Evolutionary conservation across 23 red algal genomes (phyloP).

Genomic region (Gracilaria vermiculophylla): DNA sequence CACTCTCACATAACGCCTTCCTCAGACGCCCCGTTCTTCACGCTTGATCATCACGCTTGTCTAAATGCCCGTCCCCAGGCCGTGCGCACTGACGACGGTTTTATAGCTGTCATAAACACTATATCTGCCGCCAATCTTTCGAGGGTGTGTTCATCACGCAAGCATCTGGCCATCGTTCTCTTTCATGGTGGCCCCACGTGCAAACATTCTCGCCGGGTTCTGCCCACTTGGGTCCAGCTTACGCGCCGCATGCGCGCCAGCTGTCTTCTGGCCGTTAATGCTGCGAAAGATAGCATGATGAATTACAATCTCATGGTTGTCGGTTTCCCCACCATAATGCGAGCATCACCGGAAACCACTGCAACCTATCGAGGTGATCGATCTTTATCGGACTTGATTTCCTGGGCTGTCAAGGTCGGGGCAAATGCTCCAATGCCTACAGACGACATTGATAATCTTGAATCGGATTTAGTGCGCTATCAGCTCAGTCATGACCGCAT

Average conservation of each 20-base stretch:
- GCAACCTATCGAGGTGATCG: slow-evolving; percentile 15
- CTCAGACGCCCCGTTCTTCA: slow-evolving; percentile 31
- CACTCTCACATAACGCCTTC: background rate
- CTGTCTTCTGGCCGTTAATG: slow-evolving; percentile 41
- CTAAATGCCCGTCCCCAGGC: background rate
- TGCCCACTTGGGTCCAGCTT: slow-evolving; percentile 26
- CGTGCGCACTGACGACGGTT: background rate
- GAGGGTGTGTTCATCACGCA: background rate
- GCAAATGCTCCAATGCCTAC: slow-evolving; percentile 11
- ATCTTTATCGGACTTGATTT: background rate
- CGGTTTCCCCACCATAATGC: slow-evolving; percentile 57
- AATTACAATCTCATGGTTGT: slow-evolving; percentile 69
- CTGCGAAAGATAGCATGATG: slow-evolving; percentile 21
- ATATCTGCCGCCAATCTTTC: slow-evolving; percentile 27
- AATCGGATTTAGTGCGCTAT: background rate
- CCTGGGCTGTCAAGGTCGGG: slow-evolving; percentile 18
- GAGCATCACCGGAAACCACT: background rate
- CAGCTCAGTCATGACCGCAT: background rate
- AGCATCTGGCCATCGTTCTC: slow-evolving; percentile 12
- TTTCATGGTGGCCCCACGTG: slow-evolving; percentile 50
- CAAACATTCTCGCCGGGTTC: slow-evolving; percentile 6
- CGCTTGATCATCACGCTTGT: slow-evolving; percentile 27
- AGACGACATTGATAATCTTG: background rate
- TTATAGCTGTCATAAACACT: background rate
- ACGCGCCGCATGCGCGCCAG: slow-evolving; percentile 2